These are phyloP conservation scores for Raffaelea ambrosiae DNA, from an alignment of 2,329 filamentous ascomycete genomes.

Conservation along the genomic window DNA sequence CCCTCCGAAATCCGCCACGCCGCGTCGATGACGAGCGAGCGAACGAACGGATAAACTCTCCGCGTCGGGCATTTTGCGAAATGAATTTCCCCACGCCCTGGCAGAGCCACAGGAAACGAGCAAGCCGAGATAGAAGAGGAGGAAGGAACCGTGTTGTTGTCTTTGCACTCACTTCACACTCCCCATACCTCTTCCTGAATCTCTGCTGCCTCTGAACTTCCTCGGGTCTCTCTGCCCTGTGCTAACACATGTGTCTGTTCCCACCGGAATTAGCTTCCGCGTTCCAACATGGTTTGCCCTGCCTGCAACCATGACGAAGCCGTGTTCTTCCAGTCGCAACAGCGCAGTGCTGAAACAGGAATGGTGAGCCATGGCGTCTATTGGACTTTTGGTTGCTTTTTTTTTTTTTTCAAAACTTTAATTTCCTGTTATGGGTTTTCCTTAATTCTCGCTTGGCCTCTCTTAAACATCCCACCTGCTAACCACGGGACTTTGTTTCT, in stretches of 20 bases:
- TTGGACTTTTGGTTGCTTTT: background rate
- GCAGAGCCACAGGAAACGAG: no score
- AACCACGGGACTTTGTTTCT: background rate
- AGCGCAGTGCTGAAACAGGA: constrained; percentile 91
- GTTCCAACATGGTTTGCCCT: constrained; percentile 78
- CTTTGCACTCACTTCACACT: no score
- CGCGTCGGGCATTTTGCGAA: no score
- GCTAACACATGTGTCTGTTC: background rate
- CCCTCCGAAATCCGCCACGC: no score
- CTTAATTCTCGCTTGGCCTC: background rate
- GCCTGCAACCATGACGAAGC: constrained; percentile 80
- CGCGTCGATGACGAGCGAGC: no score
- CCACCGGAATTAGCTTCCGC: constrained; percentile 61
- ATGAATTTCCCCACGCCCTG: no score
- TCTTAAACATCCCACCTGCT: background rate
- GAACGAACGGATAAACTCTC: no score
- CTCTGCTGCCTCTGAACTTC: no score
- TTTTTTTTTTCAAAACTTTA: background rate
- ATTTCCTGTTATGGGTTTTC: no score
- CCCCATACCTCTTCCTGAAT: no score
- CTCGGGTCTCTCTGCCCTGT: constrained; percentile 23
- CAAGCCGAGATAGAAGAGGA: background rate
- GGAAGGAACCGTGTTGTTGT: background rate
- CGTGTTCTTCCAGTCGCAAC: constrained; percentile 98
- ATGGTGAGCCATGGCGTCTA: constrained; percentile 62